Conservation (phyloP, 129 eudicot genomes). For the Apium graveolens region DNA sequence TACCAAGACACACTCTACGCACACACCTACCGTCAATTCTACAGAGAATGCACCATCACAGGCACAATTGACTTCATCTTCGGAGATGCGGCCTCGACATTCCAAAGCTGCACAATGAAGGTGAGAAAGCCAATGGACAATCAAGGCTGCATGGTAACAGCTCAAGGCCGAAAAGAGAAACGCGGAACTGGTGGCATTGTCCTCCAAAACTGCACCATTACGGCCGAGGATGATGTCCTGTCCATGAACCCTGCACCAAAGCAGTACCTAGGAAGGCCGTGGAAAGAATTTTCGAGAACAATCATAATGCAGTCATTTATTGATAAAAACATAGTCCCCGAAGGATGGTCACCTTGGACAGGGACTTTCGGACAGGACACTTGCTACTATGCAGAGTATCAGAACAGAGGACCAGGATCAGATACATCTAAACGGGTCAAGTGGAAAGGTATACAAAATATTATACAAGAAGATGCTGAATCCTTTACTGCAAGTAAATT, state of each 20-base stretch:
- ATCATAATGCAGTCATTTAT: conserved; percentile 34
- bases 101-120: conserved; percentile 44
- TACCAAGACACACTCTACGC: conserved; percentile 35
- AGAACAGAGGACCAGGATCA: conserved; percentile 54
- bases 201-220: conserved; percentile 34
- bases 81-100: conserved; percentile 44
- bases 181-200: conserved; percentile 32
- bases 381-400: conserved; percentile 35
- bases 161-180: conserved; percentile 39
- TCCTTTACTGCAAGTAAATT: conserved; percentile 30
- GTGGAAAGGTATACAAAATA: conserved; percentile 35
- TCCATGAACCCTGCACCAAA: conserved; percentile 13
- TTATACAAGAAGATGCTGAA: conserved; percentile 14
- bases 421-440: conserved; percentile 26
- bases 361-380: conserved; percentile 29
- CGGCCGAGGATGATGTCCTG: conserved; percentile 17
- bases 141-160: conserved; percentile 45
- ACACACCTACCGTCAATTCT: conserved; percentile 36
- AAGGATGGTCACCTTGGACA: conserved; percentile 52
- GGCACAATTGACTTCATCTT: conserved; percentile 59
- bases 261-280: conserved; percentile 43
- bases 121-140: conserved; percentile 27
- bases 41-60: conserved; percentile 38
- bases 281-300: conserved; percentile 44
- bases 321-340: conserved; percentile 34